Evolutionary conservation across 257 asterid species (phyloP), one percentile per base, ranked within the genome.

Genomic region (Thymus mandschuricus): DNA sequence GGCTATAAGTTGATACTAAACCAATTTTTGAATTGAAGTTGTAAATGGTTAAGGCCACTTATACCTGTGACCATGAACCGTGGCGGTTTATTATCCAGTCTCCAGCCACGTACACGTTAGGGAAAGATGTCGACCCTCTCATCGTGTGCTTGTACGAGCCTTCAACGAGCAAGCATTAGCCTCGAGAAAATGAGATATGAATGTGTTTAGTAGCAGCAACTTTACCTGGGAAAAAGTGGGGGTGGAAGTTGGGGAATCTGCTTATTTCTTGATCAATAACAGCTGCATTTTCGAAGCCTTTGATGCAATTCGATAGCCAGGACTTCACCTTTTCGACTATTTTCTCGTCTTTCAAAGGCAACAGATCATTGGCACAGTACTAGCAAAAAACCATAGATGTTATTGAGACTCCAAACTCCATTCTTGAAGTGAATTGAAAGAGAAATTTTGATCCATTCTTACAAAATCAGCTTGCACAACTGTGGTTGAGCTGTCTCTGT

Each of bases 131-230:
- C 0, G 92, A 73, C 35, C 95, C 88, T 66, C 83, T 73, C 80
- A 82, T 86, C 90, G 76, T 82, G 60, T 88, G 79, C 84, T 86
- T 88, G 74, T 88, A 86, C 43, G 87, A 88, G 61, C 95, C 95
- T 85, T 51, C 1, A 68, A 38, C 4, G n/a, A 4, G 57, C 10
- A 21, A 31, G 48, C 13, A 69, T 29, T 73, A 34, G 49, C 56
- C 35, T 31, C 27, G 56, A 15, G 44, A 43, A 34, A 52, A 63
- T 43, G 8, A 10, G 40, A 9, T 4, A 15, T 3, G 12, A 12
- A 48, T 46, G 15, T 21, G 68, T 29, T 51, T 28, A 33, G 11
- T 10, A 66, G 59, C 15, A 12, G 46, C 35, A 60, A 52, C 10
- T 61, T 62, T 72, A 86, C 95, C 95, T 76, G 95, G 95, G 67